phyloP scores from a whole-genome alignment of 495 filamentous ascomycete genomes.

The Penicillium coprophilum region DNA sequence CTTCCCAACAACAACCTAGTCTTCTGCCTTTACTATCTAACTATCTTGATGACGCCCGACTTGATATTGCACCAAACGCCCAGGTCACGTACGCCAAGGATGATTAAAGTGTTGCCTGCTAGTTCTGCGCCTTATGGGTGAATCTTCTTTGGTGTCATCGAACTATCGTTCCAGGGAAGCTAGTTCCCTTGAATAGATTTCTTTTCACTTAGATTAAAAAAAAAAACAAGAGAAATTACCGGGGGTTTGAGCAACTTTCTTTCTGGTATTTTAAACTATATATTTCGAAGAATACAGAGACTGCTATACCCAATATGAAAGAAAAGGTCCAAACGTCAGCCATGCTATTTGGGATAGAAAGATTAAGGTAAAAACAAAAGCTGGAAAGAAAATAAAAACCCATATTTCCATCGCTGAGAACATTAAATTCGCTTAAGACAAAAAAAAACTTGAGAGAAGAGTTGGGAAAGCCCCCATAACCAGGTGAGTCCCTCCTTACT shows the following conservation, averaged over 20 bases:
- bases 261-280: too few species aligned
- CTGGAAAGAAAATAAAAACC: background rate
- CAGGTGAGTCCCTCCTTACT: constrained; percentile 4
- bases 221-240: too few species aligned
- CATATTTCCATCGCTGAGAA: constrained; percentile 6
- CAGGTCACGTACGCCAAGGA: constrained; percentile 1
- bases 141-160: constrained; percentile 2
- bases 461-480: background rate
- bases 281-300: too few species aligned
- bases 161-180: background rate
- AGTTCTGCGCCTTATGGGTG: background rate
- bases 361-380: background rate
- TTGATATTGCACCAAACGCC: background rate
- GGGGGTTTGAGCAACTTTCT: too few species aligned
- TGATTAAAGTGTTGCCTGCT: constrained; percentile 12
- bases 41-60: background rate
- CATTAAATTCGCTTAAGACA: constrained; percentile 8
- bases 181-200: too few species aligned
- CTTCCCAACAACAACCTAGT: background rate
- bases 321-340: background rate
- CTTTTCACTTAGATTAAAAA: too few species aligned
- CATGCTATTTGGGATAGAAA: background rate
- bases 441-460: background rate
- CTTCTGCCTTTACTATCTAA: too few species aligned
- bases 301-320: background rate